phyloP scores from a whole-genome alignment of 139 green algal species.

The Chlorella sp. region DNA sequence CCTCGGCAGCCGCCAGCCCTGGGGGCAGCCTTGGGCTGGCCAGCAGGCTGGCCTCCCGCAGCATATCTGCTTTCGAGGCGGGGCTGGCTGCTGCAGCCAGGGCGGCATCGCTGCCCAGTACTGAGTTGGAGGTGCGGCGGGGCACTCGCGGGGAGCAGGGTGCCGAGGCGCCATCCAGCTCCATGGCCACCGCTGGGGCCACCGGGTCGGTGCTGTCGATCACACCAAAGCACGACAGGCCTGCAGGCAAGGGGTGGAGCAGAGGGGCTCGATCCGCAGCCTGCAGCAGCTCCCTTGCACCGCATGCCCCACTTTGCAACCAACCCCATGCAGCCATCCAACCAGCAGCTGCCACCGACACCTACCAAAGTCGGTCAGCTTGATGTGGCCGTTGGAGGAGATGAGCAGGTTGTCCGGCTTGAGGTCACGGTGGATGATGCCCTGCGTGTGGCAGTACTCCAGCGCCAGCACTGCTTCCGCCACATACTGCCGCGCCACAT shows the following conservation, averaged over 20 bases:
- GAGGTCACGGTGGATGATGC: conserved; percentile 95
- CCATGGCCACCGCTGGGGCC: conserved; percentile 32
- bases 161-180: conserved; percentile 12
- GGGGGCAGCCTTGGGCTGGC: neutral
- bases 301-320: neutral
- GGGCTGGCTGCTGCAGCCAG: conserved; percentile 31
- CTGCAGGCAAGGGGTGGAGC: neutral
- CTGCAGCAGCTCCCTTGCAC: neutral
- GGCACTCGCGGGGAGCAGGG: conserved; percentile 21
- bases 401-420: conserved; percentile 99
- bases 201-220: conserved; percentile 77
- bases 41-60: conserved; percentile 19
- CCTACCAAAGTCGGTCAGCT: conserved; percentile 92
- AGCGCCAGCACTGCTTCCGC: conserved; percentile 94
- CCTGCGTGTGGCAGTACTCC: conserved; percentile 94
- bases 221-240: conserved; percentile 85
- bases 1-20: neutral
- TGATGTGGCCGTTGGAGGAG: conserved; percentile 90
- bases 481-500: conserved; percentile 86
- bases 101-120: neutral
- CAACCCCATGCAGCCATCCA: too few relatives aligned
- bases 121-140: neutral
- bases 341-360: too few relatives aligned
- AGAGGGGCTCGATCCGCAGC: neutral
- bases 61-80: conserved; percentile 37